Evolutionary conservation across 495 filamentous ascomycete genomes (phyloP), one percentile per base, ranked within the genome.

Genomic region (Penicillium cataractarum): DNA sequence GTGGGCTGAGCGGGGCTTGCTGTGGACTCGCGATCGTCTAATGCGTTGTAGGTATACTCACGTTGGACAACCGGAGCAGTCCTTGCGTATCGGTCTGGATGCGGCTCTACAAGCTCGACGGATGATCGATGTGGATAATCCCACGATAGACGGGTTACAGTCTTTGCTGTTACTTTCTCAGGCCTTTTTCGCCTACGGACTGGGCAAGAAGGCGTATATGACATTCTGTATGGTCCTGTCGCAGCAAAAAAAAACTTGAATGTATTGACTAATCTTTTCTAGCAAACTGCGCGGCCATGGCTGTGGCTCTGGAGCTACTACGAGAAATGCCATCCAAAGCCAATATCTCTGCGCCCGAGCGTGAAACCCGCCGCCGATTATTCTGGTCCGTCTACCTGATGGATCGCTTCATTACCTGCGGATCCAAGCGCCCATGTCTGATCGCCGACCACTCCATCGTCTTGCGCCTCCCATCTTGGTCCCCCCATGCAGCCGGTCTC

Each of bases 331-430:
- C 90, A 29, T 60, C 78, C 37, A 82, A 83, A 48, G 68, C 82
- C 24, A 83, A 83, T 29, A 75, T 89, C 5, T 78, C 84, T 1
- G 76, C 84, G 3, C 68, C 82, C 10, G 91, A 93, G 63, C 83
- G 87, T 53, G 92, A 96, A 75, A 87, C 85, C 64, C 82, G 89
- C 39, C 83, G 91, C 48, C 81, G 87, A 26, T 73, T 96, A 21
- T 96, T 96, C 70, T 96, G 92, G 92, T 84, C 89, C 5, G 90
- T 89, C 62, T 96, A 93, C 65, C 78, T 93, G 21, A 87, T 93
- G 75, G 92, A 96, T 71, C 84, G 89, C 29, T 94, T 93, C 61
- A 82, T 88, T 48, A 84, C 88, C 1, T 90, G 89, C 65, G 92
- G 91, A 19, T 93, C 91, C 1, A 89, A 88, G 63, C 84, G 92